A percentile compares a stretch with the other conserved stretches of the same genome.
phyloP scores from a whole-genome alignment of 495 filamentous ascomycete genomes.

The Astrothelium subdiscretum region DNA sequence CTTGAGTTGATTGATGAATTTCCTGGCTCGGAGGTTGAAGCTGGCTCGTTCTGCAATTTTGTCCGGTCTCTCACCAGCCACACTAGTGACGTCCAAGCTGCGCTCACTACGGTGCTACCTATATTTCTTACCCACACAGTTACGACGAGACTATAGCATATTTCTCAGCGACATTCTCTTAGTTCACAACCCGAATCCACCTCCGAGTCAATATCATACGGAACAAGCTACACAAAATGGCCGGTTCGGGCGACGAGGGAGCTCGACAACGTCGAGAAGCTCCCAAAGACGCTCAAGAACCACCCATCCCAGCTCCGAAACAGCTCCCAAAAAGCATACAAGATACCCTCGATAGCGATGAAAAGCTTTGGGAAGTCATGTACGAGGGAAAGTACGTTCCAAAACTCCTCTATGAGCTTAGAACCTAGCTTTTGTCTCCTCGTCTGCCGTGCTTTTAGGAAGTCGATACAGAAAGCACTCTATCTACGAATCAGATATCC shows the following conservation, averaged over 20 bases:
- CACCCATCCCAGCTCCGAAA: slow-evolving; percentile 20
- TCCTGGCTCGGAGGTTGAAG: not conserved
- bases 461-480: too few relatives aligned
- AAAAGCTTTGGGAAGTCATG: slow-evolving; percentile 65
- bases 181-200: too few relatives aligned
- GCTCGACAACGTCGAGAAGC: not conserved
- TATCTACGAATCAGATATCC: too few relatives aligned
- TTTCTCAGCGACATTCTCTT: too few relatives aligned
- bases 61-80: not conserved
- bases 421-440: too few relatives aligned
- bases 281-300: not conserved
- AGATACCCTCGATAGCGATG: slow-evolving; percentile 63
- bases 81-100: not conserved
- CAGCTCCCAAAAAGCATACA: slow-evolving; percentile 61
- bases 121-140: not conserved
- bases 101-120: not conserved
- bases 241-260: not conserved
- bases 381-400: slow-evolving; percentile 66
- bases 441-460: too few relatives aligned
- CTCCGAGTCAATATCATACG: too few relatives aligned
- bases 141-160: not conserved
- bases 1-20: not conserved
- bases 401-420: too few relatives aligned
- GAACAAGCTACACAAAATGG: not conserved
- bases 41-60: not conserved